Evolutionary conservation across 495 filamentous ascomycete species (phyloP), one percentile per base, ranked within the genome.

Genomic region (Neurospora africana): DNA sequence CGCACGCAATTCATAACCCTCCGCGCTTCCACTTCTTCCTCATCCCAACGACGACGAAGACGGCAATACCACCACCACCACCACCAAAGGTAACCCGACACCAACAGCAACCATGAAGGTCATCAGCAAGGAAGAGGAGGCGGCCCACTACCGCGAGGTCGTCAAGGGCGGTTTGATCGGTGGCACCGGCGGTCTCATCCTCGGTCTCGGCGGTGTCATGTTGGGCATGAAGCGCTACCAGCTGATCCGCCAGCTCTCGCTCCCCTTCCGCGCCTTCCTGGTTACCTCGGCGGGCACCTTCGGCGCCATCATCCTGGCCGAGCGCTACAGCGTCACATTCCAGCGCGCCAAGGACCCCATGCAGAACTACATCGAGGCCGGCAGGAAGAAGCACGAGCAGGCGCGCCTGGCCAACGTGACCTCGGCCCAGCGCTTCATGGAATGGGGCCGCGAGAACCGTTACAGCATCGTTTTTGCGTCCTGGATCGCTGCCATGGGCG

Each of bases 211-310:
- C 6, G 93, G 90, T 73, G 90, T 95, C 44, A 78, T 86, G 30
- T 81, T 78, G 61, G 92, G 89, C 8, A 82, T 84, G 21, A 79
- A 82, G 44, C 89, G 92, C 71, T 96, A 89, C 82, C 86, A 87
- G 67, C 88, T 86, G 75, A 90, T 98, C 85, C 88, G 91, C 40
- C 80, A 86, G 68, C 89, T 99, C 73, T 96, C 94, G 0, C 76
- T 97, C 0, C 95, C 93, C 10, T 91, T 99, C 87, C 90, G 92
- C 76, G 85, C 92, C 67, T 99, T 99, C 87, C 88, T 98, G 69
- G 87, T 92, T n/a, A 91, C 91, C 17, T 94, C 92, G 36, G 79
- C 89, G 9, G 90, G 88, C 35, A 97, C 95, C 11, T 97, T 97
- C 82, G 85, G 87, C 70, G 91, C 90, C 73, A 97, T 99, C 83